Base-by-base conservation (phyloP, 1,284 basidiomycete species). In the Ganoderma lingzhi region DNA sequence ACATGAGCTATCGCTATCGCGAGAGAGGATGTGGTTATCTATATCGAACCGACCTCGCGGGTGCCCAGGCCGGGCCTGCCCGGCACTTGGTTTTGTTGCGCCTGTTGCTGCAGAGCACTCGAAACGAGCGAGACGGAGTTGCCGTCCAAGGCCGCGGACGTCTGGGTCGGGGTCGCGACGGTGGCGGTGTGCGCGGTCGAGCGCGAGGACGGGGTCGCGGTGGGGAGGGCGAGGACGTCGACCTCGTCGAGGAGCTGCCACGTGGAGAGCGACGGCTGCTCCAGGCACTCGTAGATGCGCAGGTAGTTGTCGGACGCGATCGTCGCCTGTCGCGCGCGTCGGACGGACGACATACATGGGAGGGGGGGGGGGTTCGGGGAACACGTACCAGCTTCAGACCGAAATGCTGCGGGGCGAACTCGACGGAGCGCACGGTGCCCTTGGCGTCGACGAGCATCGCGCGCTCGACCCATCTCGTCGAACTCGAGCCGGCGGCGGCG, bases 271-370 rank as follows among this genome's bases (percentile, higher is more conserved):
- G 91, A 89, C 0, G 94, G 93, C 76, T 90, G 90, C 73, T 97
- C 95, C 14, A 96, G 84, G 76, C 95, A 97, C 76, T 97, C 95
- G 80, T 98, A 97, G 64, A 97, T 86, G 28, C 96, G 89, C 17
- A 98, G 84, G 72, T 90, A 85, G 72, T 93, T 93, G 82, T 98
- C 96, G 0, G 94, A 91, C 0, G 96, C 88, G 62, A 98, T 91
- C 0, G 93, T 90, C 1, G 95, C 96, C 94, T 96, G 73, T 28
- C 30, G 14, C 6, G 12, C 39, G 19, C 5, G n/a, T 14, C 63
- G 17, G 2, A 41, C 45, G 23, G 44, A 23, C 23, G 23, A 23
- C 23, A 23, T 23, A 23, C 23, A 23, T 10, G 28, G 53, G 15
- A 37, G 61, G 14, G 32, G 53, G 19, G 41, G 35, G 45, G 61